phyloP scores from a whole-genome alignment of 208 protist species.

The Crithidia mellificae region DNA sequence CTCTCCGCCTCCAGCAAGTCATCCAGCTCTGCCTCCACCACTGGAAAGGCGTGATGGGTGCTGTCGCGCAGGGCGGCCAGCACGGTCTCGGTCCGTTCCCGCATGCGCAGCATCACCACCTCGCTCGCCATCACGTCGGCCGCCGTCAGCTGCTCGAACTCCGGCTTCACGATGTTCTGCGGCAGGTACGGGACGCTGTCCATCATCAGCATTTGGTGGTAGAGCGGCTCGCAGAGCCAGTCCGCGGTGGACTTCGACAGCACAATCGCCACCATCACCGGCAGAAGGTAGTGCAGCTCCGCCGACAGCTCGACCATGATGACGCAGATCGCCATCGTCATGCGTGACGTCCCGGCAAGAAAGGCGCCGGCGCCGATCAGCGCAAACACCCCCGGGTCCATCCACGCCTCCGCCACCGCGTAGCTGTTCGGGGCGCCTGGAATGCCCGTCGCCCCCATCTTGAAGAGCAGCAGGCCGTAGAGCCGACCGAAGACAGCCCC shows the following conservation, averaged over 20 bases:
- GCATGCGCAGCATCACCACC: slow-evolving; percentile 68
- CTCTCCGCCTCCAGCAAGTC: background rate
- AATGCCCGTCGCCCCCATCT: slow-evolving; percentile 33
- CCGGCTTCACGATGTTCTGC: slow-evolving; percentile 52
- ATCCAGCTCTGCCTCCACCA: slow-evolving; percentile 49
- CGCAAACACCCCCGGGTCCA: slow-evolving; percentile 92
- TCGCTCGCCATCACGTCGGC: slow-evolving; percentile 90
- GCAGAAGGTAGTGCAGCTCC: slow-evolving; percentile 92
- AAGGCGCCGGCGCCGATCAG: slow-evolving; percentile 93
- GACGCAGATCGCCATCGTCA: slow-evolving; percentile 94
- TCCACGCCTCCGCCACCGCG: slow-evolving; percentile 58
- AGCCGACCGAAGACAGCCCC: slow-evolving; percentile 87
- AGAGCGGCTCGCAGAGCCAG: slow-evolving; percentile 86
- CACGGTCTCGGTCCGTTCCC: slow-evolving; percentile 76
- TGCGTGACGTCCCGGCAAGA: slow-evolving; percentile 89
- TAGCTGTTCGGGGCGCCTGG: slow-evolving; percentile 51
- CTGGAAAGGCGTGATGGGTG: slow-evolving; percentile 93
- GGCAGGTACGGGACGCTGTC: slow-evolving; percentile 89
- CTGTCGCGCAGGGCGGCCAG: slow-evolving; percentile 63
- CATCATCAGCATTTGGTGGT: slow-evolving; percentile 91
- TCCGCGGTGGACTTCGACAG: slow-evolving; percentile 91
- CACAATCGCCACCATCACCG: slow-evolving; percentile 94
- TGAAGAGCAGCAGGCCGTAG: slow-evolving; percentile 77
- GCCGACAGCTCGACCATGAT: slow-evolving; percentile 95
- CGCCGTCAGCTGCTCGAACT: slow-evolving; percentile 88